These are phyloP conservation scores for Carex littledalei DNA, from an alignment of 176 grass and related monocot genomes.

Conservation along the genomic window DNA sequence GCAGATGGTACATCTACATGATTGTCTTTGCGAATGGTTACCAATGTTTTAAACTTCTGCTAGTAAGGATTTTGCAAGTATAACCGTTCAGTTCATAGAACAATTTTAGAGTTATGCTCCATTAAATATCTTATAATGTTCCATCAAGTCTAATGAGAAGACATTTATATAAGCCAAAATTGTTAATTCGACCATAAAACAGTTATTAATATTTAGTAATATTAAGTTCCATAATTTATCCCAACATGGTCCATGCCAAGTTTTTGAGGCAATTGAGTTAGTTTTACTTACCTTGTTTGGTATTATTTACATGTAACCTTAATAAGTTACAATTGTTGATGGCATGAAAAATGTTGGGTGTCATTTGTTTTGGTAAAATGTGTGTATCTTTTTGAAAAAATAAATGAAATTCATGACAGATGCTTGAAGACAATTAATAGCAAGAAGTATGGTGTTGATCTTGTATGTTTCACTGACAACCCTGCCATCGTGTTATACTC, in stretches of 20 bases:
- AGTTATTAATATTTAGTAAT: not conserved
- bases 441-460: conserved; percentile 97
- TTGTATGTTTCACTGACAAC: conserved; percentile 91
- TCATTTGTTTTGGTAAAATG: not conserved
- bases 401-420: conserved; percentile 23
- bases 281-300: not conserved
- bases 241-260: not conserved
- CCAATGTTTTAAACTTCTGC: not conserved
- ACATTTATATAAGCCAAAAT: not conserved
- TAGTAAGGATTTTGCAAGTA: not conserved
- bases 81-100: not conserved
- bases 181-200: not conserved
- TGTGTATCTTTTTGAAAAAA: not conserved
- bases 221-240: not conserved
- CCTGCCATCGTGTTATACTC: conserved; percentile 81
- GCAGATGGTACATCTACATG: not conserved
- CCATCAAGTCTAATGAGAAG: not conserved
- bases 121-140: not conserved
- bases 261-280: not conserved
- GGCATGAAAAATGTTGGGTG: not conserved
- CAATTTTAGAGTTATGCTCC: not conserved
- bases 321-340: not conserved
- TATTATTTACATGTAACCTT: not conserved
- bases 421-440: conserved; percentile 99
- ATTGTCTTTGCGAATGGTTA: not conserved